A percentile compares a stretch with the other conserved stretches of the same genome.
Conservation (phyloP, 441 rosid genomes). For the Erodium moschatum region DNA sequence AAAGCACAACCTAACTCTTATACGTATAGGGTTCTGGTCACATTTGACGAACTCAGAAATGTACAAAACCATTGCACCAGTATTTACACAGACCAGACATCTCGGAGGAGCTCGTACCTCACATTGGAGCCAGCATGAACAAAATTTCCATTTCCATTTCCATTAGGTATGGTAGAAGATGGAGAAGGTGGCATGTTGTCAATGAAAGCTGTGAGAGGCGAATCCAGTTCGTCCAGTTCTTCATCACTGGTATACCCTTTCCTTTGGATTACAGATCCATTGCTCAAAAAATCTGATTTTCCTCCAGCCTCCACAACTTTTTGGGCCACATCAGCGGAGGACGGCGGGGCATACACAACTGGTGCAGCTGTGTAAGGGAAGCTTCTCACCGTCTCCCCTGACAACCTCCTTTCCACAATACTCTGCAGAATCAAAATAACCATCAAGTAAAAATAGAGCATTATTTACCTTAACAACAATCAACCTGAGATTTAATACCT, state of each 20-base stretch:
- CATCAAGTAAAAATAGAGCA: background rate
- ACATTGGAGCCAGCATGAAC: constrained; percentile 29
- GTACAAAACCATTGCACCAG: background rate
- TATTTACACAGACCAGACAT: constrained; percentile 52
- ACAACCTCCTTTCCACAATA: constrained; percentile 44
- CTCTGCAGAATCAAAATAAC: constrained; percentile 33
- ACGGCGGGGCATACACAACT: constrained; percentile 52
- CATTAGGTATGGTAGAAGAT: constrained; percentile 30
- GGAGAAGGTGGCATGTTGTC: constrained; percentile 35
- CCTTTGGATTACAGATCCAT: constrained; percentile 51
- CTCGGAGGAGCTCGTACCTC: constrained; percentile 77
- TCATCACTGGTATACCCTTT: constrained; percentile 90
- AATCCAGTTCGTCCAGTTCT: constrained; percentile 78
- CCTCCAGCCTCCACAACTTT: constrained; percentile 42
- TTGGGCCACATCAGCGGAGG: constrained; percentile 42
- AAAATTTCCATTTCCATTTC: constrained; percentile 38
- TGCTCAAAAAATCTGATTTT: constrained; percentile 39
- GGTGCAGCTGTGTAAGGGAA: constrained; percentile 68
- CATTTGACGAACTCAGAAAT: constrained; percentile 10
- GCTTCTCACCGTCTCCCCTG: constrained; percentile 40
- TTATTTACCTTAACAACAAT: background rate
- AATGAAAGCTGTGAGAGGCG: constrained; percentile 52
- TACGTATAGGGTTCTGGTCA: background rate
- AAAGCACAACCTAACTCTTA: background rate
- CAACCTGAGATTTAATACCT: constrained; percentile 36